phyloP scores from a whole-genome alignment of 2,329 filamentous ascomycete genomes.

The Talaromyces sp. region DNA sequence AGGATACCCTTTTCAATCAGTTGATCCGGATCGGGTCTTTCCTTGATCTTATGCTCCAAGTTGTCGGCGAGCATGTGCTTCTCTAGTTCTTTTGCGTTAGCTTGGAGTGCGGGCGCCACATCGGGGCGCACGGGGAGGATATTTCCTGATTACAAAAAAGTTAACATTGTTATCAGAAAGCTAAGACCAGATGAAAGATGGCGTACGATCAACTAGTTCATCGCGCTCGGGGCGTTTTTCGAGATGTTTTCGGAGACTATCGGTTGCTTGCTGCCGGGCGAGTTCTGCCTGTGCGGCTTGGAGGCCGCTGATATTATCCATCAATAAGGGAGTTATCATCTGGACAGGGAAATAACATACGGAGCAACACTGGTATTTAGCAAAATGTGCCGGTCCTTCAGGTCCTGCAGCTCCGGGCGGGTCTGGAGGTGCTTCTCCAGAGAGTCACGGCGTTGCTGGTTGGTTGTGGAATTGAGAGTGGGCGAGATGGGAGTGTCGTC shows the following conservation, averaged over 20 bases:
- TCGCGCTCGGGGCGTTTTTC: conserved; percentile 65
- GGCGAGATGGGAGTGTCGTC: conserved; percentile 58
- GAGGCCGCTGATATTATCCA: conserved; percentile 50
- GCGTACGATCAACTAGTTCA: conserved; percentile 72
- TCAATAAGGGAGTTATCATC: neutral
- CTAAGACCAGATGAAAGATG: neutral
- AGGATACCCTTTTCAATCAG: conserved; percentile 78
- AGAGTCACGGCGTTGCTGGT: conserved; percentile 59
- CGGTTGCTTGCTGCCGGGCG: conserved; percentile 60
- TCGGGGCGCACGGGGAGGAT: conserved; percentile 71
- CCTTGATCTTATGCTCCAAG: conserved; percentile 80
- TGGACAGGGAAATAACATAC: conserved; percentile 34
- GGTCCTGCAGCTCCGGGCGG: conserved; percentile 63
- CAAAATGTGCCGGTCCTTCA: conserved; percentile 66
- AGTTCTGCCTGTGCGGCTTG: conserved; percentile 62
- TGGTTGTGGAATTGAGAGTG: conserved; percentile 44
- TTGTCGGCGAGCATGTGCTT: conserved; percentile 84
- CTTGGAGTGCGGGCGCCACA: conserved; percentile 74
- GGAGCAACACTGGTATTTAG: conserved; percentile 65
- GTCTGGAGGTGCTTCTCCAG: conserved; percentile 69
- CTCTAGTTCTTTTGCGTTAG: conserved; percentile 78
- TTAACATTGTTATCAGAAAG: neutral
- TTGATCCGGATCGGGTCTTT: conserved; percentile 71
- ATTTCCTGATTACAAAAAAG: conserved; percentile 57
- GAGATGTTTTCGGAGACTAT: conserved; percentile 63